phyloP scores from a whole-genome alignment of 2,329 filamentous ascomycete species.

The Colletotrichum costaricense region DNA sequence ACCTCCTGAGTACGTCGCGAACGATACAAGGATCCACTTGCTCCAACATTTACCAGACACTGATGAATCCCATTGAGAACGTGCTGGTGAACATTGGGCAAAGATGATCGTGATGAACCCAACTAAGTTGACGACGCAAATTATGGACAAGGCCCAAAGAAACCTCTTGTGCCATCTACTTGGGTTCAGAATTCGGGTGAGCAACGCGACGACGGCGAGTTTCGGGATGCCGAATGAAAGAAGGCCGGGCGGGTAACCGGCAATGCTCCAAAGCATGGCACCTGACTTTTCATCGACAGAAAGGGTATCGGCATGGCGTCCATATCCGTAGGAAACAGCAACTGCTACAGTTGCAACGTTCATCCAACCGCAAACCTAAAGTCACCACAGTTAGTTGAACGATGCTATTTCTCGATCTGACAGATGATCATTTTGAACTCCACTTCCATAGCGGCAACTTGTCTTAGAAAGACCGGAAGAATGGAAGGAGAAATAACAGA shows the following conservation, averaged over 20 bases:
- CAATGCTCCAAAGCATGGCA: background rate
- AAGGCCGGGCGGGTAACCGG: background rate
- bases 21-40: background rate
- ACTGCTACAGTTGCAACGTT: background rate
- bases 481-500: too few species aligned
- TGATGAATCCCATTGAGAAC: background rate
- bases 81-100: background rate
- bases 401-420: background rate
- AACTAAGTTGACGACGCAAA: background rate
- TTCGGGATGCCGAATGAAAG: constrained; percentile 40
- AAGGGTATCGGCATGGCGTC: background rate
- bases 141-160: constrained; percentile 49
- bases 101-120: background rate
- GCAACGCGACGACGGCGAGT: constrained; percentile 52
- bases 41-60: background rate
- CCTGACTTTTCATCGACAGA: background rate
- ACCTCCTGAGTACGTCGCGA: background rate
- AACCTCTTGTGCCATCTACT: constrained; percentile 45
- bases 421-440: too few species aligned
- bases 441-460: too few species aligned
- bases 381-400: background rate
- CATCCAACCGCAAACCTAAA: background rate
- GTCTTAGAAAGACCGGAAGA: too few species aligned
- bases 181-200: constrained; percentile 52
- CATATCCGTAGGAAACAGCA: background rate